Evolutionary conservation across 805 yeast genomes (phyloP).

Genomic region (Tetrapisispora iriomotensis): DNA sequence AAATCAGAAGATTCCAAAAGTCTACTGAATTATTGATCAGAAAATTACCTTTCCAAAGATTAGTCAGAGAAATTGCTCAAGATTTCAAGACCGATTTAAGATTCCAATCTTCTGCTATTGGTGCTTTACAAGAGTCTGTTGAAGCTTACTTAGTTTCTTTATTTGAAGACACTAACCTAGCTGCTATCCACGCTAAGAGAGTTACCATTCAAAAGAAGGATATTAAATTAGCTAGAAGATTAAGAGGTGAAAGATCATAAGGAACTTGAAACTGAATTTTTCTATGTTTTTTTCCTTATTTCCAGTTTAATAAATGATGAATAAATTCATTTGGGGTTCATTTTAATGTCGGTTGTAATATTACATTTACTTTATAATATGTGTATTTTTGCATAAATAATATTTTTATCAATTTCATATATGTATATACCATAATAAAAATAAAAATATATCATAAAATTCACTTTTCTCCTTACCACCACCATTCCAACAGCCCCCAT

Average conservation of each 20-base stretch:
- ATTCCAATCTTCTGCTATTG: constrained; percentile 94
- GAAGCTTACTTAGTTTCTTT: constrained; percentile 95
- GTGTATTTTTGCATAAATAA: background rate
- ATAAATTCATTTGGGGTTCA: constrained; percentile 3
- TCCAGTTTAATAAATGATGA: background rate
- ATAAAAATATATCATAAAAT: background rate
- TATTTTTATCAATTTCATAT: background rate
- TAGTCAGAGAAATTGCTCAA: constrained; percentile 91
- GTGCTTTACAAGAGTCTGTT: constrained; percentile 96
- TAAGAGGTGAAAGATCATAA: constrained; percentile 91
- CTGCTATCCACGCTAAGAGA: constrained; percentile 98
- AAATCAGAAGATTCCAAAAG: constrained; percentile 94
- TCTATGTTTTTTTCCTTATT: background rate
- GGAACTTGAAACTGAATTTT: background rate
- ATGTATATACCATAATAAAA: background rate
- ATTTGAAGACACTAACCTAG: constrained; percentile 95
- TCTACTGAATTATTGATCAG: constrained; percentile 89
- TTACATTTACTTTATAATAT: constrained; percentile 1
- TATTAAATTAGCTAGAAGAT: constrained; percentile 93
- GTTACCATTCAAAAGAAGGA: constrained; percentile 98
- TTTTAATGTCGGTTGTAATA: constrained; percentile 4
- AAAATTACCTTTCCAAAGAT: constrained; percentile 94
- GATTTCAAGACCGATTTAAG: constrained; percentile 87
- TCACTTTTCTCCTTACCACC: background rate
- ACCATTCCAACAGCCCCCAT: background rate